These are phyloP conservation scores for Pythium aquatile DNA, from an alignment of 352 stramenopile genomes.

Conservation along the genomic window DNA sequence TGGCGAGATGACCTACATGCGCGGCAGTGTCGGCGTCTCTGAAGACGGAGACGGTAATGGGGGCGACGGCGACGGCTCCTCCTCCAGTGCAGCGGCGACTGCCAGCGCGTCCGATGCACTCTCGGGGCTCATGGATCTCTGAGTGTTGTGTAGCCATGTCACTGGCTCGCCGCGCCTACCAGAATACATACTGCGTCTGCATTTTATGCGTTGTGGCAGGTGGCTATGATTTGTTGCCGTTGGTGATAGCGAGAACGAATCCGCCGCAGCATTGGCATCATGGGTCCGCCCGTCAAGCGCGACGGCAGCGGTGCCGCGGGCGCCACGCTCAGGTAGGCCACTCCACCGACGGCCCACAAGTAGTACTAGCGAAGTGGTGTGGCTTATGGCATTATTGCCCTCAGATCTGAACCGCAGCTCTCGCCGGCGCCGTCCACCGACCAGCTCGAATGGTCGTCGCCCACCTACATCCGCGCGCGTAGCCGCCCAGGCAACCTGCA, in stretches of 20 bases:
- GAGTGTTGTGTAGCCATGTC: slow-evolving; percentile 13
- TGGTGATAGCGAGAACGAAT: slow-evolving; percentile 25
- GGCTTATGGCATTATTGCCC: not conserved
- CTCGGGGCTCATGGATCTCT: slow-evolving; percentile 13
- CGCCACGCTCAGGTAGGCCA: slow-evolving; percentile 9
- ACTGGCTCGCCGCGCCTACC: not conserved
- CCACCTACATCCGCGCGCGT: slow-evolving; percentile 36
- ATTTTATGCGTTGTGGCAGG: slow-evolving; percentile 14
- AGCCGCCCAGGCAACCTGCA: slow-evolving; percentile 50
- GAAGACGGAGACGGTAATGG: slow-evolving; percentile 1
- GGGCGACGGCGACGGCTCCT: not conserved
- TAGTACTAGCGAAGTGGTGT: not conserved
- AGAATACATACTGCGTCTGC: not conserved
- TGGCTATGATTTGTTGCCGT: slow-evolving; percentile 25
- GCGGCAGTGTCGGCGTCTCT: not conserved
- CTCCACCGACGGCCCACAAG: not conserved
- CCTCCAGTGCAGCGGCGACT: not conserved
- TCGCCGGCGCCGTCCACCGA: slow-evolving; percentile 7
- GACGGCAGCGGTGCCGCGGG: slow-evolving; percentile 11
- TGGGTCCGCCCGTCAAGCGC: slow-evolving; percentile 17
- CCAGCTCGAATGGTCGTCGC: slow-evolving; percentile 34
- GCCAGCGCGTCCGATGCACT: slow-evolving; percentile 6
- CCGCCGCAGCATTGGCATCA: slow-evolving; percentile 1
- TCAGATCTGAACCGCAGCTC: slow-evolving; percentile 14
- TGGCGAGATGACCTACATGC: slow-evolving; percentile 11